phyloP scores from a whole-genome alignment of 2,329 filamentous ascomycete species.

The Aspergillus aculeatus region DNA sequence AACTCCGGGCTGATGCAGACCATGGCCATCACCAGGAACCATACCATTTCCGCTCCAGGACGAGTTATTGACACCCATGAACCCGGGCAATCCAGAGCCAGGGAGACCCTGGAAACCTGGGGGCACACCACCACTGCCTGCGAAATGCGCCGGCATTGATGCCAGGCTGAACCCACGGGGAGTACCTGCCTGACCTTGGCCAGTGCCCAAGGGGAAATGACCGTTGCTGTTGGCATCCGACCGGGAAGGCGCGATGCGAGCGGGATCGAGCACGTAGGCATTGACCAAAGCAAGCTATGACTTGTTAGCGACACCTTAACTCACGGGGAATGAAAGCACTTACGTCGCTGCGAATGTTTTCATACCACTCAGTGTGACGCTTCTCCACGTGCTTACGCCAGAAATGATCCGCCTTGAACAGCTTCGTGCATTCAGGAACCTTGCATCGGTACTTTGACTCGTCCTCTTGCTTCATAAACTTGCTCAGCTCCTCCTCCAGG shows the following conservation, averaged over 20 bases:
- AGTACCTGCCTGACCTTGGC: constrained; percentile 75
- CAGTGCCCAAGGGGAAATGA: constrained; percentile 80
- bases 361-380: constrained; percentile 84
- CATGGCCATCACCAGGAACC: constrained; percentile 40
- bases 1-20: constrained; percentile 59
- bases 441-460: constrained; percentile 97
- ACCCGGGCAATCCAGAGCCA: constrained; percentile 30
- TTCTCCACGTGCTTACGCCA: constrained; percentile 99
- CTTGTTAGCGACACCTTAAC: constrained; percentile 31
- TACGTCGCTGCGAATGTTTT: constrained; percentile 78
- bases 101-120: constrained; percentile 34
- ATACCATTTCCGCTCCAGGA: constrained; percentile 34
- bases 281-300: constrained; percentile 82
- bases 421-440: constrained; percentile 89
- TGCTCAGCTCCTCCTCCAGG: constrained; percentile 77
- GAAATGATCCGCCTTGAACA: constrained; percentile 96
- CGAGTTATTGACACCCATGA: constrained; percentile 32
- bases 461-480: constrained; percentile 94
- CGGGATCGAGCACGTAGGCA: constrained; percentile 87
- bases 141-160: constrained; percentile 63
- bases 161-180: constrained; percentile 88
- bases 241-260: constrained; percentile 88
- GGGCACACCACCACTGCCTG: constrained; percentile 43
- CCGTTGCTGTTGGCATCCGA: constrained; percentile 95
- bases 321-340: constrained; percentile 34